Percentiles rank a stretch among this genome's conserved stretches.
Evolutionary conservation across 2,329 filamentous ascomycete genomes (phyloP).

Genomic region (Malbranchea cinnamomea): DNA sequence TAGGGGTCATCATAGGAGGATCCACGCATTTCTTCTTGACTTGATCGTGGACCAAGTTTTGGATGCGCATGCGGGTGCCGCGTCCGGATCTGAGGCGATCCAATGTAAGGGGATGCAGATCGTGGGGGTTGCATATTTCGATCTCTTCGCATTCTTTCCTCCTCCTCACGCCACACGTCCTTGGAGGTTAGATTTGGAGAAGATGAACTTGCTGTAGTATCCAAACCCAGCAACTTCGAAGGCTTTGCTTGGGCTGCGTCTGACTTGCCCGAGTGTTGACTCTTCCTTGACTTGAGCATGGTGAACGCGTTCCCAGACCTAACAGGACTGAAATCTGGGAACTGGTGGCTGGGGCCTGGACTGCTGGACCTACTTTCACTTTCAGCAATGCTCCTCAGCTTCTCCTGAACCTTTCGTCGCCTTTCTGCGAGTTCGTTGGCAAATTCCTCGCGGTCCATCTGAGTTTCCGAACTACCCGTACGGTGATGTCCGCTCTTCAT

Average conservation of each 20-base stretch:
- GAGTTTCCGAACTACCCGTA: slow-evolving; percentile 32
- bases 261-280: slow-evolving; percentile 18
- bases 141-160: slow-evolving; percentile 17
- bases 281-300: slow-evolving; percentile 28
- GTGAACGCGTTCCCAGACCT: slow-evolving; percentile 30
- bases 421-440: slow-evolving; percentile 34
- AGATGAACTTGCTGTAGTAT: slow-evolving; percentile 18
- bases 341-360: slow-evolving; percentile 22
- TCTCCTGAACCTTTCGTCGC: slow-evolving; percentile 33
- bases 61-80: slow-evolving; percentile 6
- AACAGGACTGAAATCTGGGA: slow-evolving; percentile 18
- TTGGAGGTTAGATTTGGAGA: slow-evolving; percentile 21
- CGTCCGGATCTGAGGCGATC: slow-evolving; percentile 12
- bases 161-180: slow-evolving; percentile 25
- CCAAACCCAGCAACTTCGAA: slow-evolving; percentile 28
- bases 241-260: slow-evolving; percentile 22
- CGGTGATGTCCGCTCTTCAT: slow-evolving; percentile 27
- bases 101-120: slow-evolving; percentile 24
- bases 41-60: slow-evolving; percentile 14
- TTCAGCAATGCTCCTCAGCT: slow-evolving; percentile 29
- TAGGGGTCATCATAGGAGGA: slow-evolving; percentile 22
- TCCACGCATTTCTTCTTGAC: slow-evolving; percentile 22
- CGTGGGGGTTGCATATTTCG: slow-evolving; percentile 23
- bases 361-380: slow-evolving; percentile 29
- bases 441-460: slow-evolving; percentile 34